Evolutionary conservation across 352 stramenopile species (phyloP).

Genomic region (Elongisporangium senticosum): DNA sequence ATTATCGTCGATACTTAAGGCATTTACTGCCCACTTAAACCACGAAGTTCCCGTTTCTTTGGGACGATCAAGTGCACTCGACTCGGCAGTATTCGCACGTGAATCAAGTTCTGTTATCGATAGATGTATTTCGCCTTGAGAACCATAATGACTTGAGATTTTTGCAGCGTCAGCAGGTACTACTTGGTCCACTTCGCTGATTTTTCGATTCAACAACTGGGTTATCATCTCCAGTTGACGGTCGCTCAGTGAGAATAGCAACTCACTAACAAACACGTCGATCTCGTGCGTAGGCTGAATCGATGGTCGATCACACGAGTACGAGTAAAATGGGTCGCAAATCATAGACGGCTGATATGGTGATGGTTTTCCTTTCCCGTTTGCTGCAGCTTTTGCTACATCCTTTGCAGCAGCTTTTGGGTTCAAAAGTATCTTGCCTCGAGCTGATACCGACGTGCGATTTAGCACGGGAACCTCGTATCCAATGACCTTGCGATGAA

Average conservation of each 20-base stretch:
- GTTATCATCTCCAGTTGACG: slow-evolving; percentile 79
- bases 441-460: slow-evolving; percentile 59
- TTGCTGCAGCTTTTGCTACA: slow-evolving; percentile 1
- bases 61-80: background rate
- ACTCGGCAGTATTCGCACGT: background rate
- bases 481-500: slow-evolving; percentile 68
- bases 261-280: slow-evolving; percentile 61
- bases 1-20: slow-evolving; percentile 36
- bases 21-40: slow-evolving; percentile 70
- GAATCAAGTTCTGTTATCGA: background rate
- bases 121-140: background rate
- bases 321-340: slow-evolving; percentile 66
- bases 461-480: slow-evolving; percentile 79
- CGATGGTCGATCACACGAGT: slow-evolving; percentile 41
- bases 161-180: background rate
- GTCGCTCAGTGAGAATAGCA: slow-evolving; percentile 78
- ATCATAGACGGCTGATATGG: slow-evolving; percentile 30
- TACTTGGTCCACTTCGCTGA: slow-evolving; percentile 10
- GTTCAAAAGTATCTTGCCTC: slow-evolving; percentile 46
- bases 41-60: slow-evolving; percentile 32
- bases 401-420: slow-evolving; percentile 12
- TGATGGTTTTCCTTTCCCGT: slow-evolving; percentile 10
- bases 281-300: slow-evolving; percentile 53
- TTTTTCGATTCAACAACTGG: slow-evolving; percentile 40
- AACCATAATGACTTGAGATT: background rate